Base-by-base conservation (phyloP, 1,284 basidiomycete genomes). In the Pseudozyma flocculosa region DNA sequence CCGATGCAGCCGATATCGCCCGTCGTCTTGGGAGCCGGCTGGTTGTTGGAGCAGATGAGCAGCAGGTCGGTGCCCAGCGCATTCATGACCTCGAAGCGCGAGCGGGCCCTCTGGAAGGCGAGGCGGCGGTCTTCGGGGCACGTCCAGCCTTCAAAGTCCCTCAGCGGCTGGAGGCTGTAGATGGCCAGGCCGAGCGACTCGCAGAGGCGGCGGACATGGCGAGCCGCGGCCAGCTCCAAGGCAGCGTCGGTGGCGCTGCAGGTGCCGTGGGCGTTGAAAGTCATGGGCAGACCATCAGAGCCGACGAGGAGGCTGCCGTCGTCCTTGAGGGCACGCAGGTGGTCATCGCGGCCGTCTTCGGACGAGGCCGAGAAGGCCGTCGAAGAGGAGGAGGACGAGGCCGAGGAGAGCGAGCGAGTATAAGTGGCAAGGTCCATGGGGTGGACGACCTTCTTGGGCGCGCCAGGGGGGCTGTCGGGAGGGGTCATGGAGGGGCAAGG, bases 271-370 rank as follows among this genome's bases (percentile, higher is more conserved):
- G 68, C 66, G 22, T 71, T 69, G 43, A 54, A 71, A 1, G 61
- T 63, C 61, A 63, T 63, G 1, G 56, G 57, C n/a, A 58, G 41
- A 10, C 54, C 54, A 22, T 64, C 61, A 9, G 34, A 36, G 1
- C 57, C 85, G 3, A 82, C 83, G 5, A 82, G 44, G 83, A 86
- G 65, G 84, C 84, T 73, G 79, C 82, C 50, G 79, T 78, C 19
- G 82, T 84, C 60, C 81, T 84, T 61, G 70, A 68, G 18, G 82
- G 84, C 50, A 81, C 81, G 62, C 69, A 74, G 81, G 50, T 72
- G 67, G 46, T 54, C 54, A 7, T 54, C 42, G 30, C 47, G 49
- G 36, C 36, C 22, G 39, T 51, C 14, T 22, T 46, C 38, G 41
- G 32, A 11, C 15, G 32, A 60, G 9, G 52, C 40, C 18, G 57